Percentiles rank a stretch among this genome's conserved stretches.
These are phyloP conservation scores for Baeospora myosura DNA, from an alignment of 1,284 basidiomycete species.

Conservation along the genomic window DNA sequence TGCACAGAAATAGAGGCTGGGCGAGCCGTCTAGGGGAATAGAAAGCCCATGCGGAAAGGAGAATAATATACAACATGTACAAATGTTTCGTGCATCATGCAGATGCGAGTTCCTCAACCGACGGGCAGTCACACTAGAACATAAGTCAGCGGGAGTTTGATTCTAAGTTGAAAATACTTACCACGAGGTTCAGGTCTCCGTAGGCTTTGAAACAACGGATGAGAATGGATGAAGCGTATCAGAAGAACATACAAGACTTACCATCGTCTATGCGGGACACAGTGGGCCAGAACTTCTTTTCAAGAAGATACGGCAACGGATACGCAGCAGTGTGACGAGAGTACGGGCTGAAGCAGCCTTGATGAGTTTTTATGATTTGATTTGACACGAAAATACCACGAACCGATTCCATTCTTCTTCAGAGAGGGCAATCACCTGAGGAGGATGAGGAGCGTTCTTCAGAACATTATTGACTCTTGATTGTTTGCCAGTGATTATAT, in stretches of 20 bases:
- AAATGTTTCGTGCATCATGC: slow-evolving; percentile 17
- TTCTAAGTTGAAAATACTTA: slow-evolving; percentile 33
- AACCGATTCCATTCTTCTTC: slow-evolving; percentile 81
- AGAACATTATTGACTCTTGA: slow-evolving; percentile 85
- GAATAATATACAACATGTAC: too few relatives aligned
- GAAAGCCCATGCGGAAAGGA: too few relatives aligned
- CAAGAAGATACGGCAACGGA: slow-evolving; percentile 69
- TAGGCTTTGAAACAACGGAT: slow-evolving; percentile 42
- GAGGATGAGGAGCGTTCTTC: slow-evolving; percentile 91
- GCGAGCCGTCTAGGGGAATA: slow-evolving; percentile 34
- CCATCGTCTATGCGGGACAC: slow-evolving; percentile 89
- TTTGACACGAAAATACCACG: slow-evolving; percentile 17
- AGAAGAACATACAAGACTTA: slow-evolving; percentile 30
- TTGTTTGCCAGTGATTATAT: slow-evolving; percentile 80
- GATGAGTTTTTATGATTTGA: background rate
- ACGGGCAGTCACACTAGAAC: slow-evolving; percentile 77
- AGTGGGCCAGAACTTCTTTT: slow-evolving; percentile 92
- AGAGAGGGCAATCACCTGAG: slow-evolving; percentile 62
- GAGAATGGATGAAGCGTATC: slow-evolving; percentile 2
- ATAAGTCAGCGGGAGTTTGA: slow-evolving; percentile 10
- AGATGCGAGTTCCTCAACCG: slow-evolving; percentile 68
- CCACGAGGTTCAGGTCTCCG: slow-evolving; percentile 76
- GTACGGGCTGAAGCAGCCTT: slow-evolving; percentile 56
- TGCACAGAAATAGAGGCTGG: slow-evolving; percentile 21
- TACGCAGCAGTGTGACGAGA: slow-evolving; percentile 80